Conservation (phyloP, 2,329 filamentous ascomycete genomes). For the Fusarium secorum region DNA sequence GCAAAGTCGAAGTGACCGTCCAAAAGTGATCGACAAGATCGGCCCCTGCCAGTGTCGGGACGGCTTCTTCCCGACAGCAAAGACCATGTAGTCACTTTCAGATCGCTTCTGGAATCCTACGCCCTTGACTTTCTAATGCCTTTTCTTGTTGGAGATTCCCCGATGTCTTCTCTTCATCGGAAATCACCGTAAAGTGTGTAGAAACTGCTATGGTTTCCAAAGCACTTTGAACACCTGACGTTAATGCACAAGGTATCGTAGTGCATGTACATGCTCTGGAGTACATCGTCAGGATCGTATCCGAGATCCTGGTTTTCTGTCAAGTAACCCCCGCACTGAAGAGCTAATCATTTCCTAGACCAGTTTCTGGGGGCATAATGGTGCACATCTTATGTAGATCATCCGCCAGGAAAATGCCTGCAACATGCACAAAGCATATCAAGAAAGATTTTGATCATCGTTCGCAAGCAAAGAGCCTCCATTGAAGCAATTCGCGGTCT, state of each 20-base stretch:
- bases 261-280: not conserved
- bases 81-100: constrained; percentile 20
- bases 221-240: not conserved
- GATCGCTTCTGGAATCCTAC: constrained; percentile 20
- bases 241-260: not conserved
- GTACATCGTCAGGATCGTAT: not conserved
- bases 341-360: constrained; percentile 21
- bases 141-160: not conserved
- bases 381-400: constrained; percentile 44
- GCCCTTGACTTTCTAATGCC: not conserved
- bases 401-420: constrained; percentile 21
- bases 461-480: not conserved
- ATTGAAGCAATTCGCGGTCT: not conserved
- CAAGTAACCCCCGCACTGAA: constrained; percentile 21
- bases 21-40: constrained; percentile 41
- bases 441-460: not conserved
- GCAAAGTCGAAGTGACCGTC: constrained; percentile 18
- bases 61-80: constrained; percentile 29
- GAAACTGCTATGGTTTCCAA: not conserved
- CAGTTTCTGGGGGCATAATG: constrained; percentile 31
- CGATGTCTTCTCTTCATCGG: not conserved
- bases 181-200: not conserved
- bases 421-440: not conserved
- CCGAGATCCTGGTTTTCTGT: constrained; percentile 11
- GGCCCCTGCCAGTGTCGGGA: constrained; percentile 39